Evolutionary conservation across 176 grass and related monocot genomes (phyloP), one percentile per base, ranked within the genome.

Genomic region (Aegilops speltoides): DNA sequence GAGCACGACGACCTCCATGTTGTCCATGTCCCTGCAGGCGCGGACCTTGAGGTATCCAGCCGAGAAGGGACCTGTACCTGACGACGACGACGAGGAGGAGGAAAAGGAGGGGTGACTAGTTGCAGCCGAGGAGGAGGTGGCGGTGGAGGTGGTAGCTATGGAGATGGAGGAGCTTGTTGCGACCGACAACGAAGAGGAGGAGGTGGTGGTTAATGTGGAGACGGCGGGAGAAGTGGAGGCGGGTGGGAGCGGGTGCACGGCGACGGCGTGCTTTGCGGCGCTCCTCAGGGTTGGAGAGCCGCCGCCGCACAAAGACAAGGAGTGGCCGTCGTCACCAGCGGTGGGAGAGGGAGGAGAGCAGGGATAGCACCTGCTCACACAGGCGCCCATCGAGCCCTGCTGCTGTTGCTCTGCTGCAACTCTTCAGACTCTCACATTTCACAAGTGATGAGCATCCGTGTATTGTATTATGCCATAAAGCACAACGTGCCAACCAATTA

Each of bases 291-390:
- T 24, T 11, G 37, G 68, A 73, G 70, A 73, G 7, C n/a, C 70
- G 70, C 13, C 70, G 11, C n/a, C 0, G n/a, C 10, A 46, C 38
- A 46, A 25, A 3, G 70, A 73, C 13, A 73, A 4, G 37, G 38
- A 73, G 38, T 59, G 54, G 54, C 7, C 54, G 0, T 73, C 70
- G n/a, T 73, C 70, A 23, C 70, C 38, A 38, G n/a, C 37, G 70
- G 70, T 46, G n/a, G 70, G 22, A 46, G 70, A 23, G 70, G 38
- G 70, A 26, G 70, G 26, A 8, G 70, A 8, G n/a, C 22, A 26
- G 38, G 70, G n/a, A 41, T 24, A 73, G 70, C 70, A 73, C 26
- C 70, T 46, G 70, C 70, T 73, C n/a, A 73, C 70, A 4, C 38
- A 73, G 15, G 38, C 7, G n/a, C 70, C 70, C 70, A 73, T 73